A percentile compares a stretch with the other conserved stretches of the same genome.
phyloP scores from a whole-genome alignment of 2,329 filamentous ascomycete genomes.

The Seiridium cupressi region DNA sequence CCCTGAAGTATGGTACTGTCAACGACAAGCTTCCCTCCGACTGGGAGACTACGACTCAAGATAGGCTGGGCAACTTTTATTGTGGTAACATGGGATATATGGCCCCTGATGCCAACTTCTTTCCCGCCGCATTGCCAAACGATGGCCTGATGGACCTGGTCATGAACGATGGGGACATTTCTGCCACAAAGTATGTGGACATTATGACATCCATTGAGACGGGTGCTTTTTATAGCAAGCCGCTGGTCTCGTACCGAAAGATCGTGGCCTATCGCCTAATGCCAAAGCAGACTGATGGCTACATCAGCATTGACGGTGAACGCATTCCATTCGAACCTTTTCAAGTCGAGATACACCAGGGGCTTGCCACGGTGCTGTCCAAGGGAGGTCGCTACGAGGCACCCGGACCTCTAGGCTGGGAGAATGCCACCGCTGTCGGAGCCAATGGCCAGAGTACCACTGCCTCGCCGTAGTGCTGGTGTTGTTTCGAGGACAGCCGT shows the following conservation, averaged over 20 bases:
- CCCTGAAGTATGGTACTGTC: slow-evolving; percentile 76
- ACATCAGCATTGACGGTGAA: slow-evolving; percentile 94
- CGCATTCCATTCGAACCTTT: slow-evolving; percentile 82
- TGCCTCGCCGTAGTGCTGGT: slow-evolving; percentile 3
- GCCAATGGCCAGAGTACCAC: background rate
- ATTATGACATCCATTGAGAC: slow-evolving; percentile 72
- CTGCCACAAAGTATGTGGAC: slow-evolving; percentile 62
- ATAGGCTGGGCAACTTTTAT: slow-evolving; percentile 89
- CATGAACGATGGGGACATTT: slow-evolving; percentile 73
- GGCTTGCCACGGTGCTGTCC: slow-evolving; percentile 81
- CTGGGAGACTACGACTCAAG: slow-evolving; percentile 72
- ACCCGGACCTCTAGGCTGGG: slow-evolving; percentile 51
- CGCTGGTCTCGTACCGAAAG: slow-evolving; percentile 78
- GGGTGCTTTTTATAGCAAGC: slow-evolving; percentile 76
- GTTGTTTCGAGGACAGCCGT: background rate
- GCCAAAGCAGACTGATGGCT: slow-evolving; percentile 71
- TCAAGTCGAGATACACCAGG: slow-evolving; percentile 84
- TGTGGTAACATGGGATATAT: slow-evolving; percentile 94
- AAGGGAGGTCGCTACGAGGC: slow-evolving; percentile 73
- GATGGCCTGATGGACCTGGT: slow-evolving; percentile 88
- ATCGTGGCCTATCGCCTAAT: slow-evolving; percentile 83
- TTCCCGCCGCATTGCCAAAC: slow-evolving; percentile 74
- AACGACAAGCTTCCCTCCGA: slow-evolving; percentile 72
- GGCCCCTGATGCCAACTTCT: slow-evolving; percentile 85
- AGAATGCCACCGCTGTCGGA: slow-evolving; percentile 22